Base-by-base conservation (phyloP, 768 basidiomycete genomes). In the Hebeloma cylindrosporum region DNA sequence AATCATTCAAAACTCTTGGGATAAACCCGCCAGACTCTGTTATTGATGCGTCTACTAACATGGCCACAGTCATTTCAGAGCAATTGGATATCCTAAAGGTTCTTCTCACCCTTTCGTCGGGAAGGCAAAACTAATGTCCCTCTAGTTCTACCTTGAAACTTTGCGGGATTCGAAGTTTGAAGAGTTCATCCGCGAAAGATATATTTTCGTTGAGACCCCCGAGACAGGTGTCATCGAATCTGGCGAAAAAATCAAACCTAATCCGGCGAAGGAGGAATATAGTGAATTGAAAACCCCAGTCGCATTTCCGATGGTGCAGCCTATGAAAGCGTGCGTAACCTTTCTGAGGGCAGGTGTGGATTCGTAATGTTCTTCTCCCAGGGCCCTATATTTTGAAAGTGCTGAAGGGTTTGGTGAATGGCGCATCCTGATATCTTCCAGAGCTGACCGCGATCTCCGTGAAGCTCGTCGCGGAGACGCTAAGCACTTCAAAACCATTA, bases 401-500 rank as follows among this genome's bases (percentile, higher is more conserved):
- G 72, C 75, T 0, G 68, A 75, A 7, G 79, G 77, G 0, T 83
- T 85, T 31, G 85, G 85, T 2, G 71, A 75, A 17, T 87, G 85
- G 85, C 64, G 65, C 0, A 75, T 87, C 37, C 60, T 82, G 13
- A 74, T 84, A 4, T 74, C 77, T 5, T 71, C 68, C 0, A 64
- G 71, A 14, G 82, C 79, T 0, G 70, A 75, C 39, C 61, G 61
- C 11, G 70, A 78, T 46, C 57, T 85, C 3, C 72, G 78, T 4
- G 72, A 77, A 28, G 54, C 72, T 10, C 71, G 70, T 0, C 67
- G 68, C 37, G 69, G 67, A 18, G 73, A 82, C 47, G 52, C 35
- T 13, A 74, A 73, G 29, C 63, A 63, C 27, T 83, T 82, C 51
- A 55, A 53, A 10, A 79, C 82, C 32, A 72, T 80, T 20, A 54